Percentiles rank a stretch among this genome's conserved stretches.
phyloP scores from a whole-genome alignment of 352 stramenopile genomes.

The Phytophthora sansomeana region DNA sequence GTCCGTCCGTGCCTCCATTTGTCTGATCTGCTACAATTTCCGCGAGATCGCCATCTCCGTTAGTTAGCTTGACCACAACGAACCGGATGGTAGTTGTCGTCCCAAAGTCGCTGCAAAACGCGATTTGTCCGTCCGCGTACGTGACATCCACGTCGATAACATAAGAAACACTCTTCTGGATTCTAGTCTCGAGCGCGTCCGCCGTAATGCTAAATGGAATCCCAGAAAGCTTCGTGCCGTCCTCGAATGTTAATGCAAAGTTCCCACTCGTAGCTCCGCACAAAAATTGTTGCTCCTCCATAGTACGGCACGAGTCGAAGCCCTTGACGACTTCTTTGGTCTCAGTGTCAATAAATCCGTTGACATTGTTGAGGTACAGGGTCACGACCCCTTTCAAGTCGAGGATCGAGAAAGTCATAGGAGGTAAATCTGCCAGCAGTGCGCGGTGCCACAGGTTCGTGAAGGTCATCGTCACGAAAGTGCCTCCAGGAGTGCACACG shows the following conservation, averaged over 20 bases:
- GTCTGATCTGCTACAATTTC: conserved; percentile 58
- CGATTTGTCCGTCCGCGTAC: conserved; percentile 36
- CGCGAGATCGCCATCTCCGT: conserved; percentile 62
- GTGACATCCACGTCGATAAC: conserved; percentile 72
- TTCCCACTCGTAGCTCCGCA: conserved; percentile 72
- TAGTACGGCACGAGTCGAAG: conserved; percentile 69
- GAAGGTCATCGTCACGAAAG: conserved; percentile 69
- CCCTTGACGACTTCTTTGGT: conserved; percentile 77
- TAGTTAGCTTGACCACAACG: conserved; percentile 56
- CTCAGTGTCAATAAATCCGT: conserved; percentile 72
- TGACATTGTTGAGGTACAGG: conserved; percentile 48
- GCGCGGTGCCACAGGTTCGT: conserved; percentile 58
- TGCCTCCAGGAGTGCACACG: conserved; percentile 63
- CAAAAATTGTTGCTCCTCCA: conserved; percentile 67
- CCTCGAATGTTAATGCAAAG: conserved; percentile 78
- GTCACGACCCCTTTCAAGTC: conserved; percentile 60
- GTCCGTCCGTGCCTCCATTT: conserved; percentile 57
- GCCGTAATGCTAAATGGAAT: conserved; percentile 58
- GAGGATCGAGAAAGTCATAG: conserved; percentile 62
- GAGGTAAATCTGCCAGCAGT: conserved; percentile 67
- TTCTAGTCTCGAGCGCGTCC: conserved; percentile 42
- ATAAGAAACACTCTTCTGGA: conserved; percentile 59
- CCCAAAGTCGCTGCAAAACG: conserved; percentile 58
- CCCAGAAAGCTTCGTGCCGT: conserved; percentile 49
- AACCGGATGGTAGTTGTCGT: conserved; percentile 73